These are phyloP conservation scores for Sporothrix mexicana DNA, from an alignment of 2,329 filamentous ascomycete species.

Conservation along the genomic window DNA sequence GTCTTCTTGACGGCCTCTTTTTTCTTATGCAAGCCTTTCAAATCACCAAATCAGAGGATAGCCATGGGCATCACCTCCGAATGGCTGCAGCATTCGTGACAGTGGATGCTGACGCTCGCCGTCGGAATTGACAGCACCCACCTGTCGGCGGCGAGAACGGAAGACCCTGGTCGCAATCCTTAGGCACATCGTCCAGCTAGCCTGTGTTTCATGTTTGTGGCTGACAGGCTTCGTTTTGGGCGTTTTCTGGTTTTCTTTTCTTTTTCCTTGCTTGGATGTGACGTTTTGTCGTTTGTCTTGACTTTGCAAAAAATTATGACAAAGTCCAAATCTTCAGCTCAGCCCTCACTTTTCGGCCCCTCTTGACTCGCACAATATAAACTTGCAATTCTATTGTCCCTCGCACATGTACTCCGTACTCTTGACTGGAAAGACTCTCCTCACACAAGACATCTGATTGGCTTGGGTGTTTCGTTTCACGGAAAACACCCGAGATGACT, in stretches of 20 bases:
- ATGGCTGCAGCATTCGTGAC: conserved; percentile 21
- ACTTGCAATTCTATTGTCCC: not conserved
- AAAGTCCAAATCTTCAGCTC: not conserved
- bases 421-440: not conserved
- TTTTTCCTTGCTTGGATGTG: not conserved
- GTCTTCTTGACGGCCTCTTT: too few species aligned
- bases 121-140: conserved; percentile 12
- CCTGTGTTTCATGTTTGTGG: conserved; percentile 24
- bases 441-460: not conserved
- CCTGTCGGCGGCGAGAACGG: not conserved
- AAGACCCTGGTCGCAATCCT: not conserved
- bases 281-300: not conserved
- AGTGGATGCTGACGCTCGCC: conserved; percentile 15
- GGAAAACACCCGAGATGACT: conserved; percentile 24
- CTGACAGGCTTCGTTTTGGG: not conserved
- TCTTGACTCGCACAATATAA: not conserved
- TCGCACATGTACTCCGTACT: not conserved
- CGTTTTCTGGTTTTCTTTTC: not conserved
- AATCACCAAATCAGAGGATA: not conserved
- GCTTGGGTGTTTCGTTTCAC: conserved; percentile 21
- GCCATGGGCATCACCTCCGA: not conserved
- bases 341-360: not conserved
- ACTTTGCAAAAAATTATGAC: not conserved
- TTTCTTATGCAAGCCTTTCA: not conserved
- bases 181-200: not conserved